phyloP scores from a whole-genome alignment of 345 rosid species.

The Noccaea bulbosa region DNA sequence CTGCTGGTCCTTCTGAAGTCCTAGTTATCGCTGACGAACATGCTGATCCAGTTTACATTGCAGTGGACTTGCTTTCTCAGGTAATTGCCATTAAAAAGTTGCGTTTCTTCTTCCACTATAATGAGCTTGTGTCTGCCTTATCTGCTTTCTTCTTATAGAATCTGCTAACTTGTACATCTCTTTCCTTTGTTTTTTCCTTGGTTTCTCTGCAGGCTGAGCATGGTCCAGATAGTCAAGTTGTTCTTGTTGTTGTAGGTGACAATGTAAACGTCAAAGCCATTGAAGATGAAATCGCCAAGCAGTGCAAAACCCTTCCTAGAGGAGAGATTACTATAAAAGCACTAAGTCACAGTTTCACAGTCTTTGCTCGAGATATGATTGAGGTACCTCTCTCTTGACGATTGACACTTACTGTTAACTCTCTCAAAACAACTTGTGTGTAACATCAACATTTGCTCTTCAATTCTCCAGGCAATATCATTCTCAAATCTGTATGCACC shows the following conservation, averaged over 20 bases:
- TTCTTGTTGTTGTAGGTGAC: conserved; percentile 83
- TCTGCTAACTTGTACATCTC: not conserved
- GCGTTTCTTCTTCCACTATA: not conserved
- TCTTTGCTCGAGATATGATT: conserved; percentile 78
- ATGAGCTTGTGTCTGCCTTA: conserved; percentile 6
- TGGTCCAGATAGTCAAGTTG: conserved; percentile 98
- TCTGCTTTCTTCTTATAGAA: not conserved
- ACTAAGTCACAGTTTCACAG: conserved; percentile 76
- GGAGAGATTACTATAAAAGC: conserved; percentile 88
- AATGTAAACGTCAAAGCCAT: conserved; percentile 71
- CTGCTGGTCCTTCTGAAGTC: conserved; percentile 99
- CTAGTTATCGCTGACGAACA: conserved; percentile 82
- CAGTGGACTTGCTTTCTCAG: conserved; percentile 96
- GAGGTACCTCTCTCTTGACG: conserved; percentile 55
- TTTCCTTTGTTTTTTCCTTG: not conserved
- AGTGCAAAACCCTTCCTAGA: conserved; percentile 77
- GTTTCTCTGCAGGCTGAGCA: conserved; percentile 78
- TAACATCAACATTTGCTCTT: conserved; percentile 11
- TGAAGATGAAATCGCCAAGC: conserved; percentile 78
- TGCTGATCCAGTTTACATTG: conserved; percentile 87
- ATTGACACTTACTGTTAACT: conserved; percentile 3
- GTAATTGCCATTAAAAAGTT: conserved; percentile 41
- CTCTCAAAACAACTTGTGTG: conserved; percentile 2
- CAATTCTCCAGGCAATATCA: conserved; percentile 58
- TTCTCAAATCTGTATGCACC: conserved; percentile 95